These are phyloP conservation scores for Sarcomyxa edulis DNA, from an alignment of 768 basidiomycete species.

Conservation along the genomic window DNA sequence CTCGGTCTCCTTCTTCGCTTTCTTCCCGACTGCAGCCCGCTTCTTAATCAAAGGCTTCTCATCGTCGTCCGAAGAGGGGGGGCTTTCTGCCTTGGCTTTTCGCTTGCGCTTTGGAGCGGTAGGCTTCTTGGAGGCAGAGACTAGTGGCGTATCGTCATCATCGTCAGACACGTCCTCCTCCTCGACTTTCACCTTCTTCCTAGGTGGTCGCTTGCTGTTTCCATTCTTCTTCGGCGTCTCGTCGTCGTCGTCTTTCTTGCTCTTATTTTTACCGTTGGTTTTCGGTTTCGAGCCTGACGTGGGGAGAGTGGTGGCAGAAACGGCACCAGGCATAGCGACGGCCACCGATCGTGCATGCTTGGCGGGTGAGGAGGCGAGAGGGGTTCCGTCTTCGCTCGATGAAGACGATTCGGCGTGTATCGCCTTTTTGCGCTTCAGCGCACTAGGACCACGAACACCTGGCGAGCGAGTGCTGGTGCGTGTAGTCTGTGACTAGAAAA, in stretches of 20 bases:
- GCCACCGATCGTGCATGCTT: conserved; percentile 39
- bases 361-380: conserved; percentile 60
- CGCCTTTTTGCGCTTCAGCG: conserved; percentile 58
- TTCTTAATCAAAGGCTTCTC: conserved; percentile 41
- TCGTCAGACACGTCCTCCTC: conserved; percentile 28
- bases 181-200: conserved; percentile 64
- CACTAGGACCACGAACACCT: conserved; percentile 28
- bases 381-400: conserved; percentile 68
- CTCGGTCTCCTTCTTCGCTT: conserved; percentile 32
- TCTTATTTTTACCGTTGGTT: conserved; percentile 27
- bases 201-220: conserved; percentile 43
- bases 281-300: conserved; percentile 23
- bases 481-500: conserved; percentile 49
- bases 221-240: conserved; percentile 43
- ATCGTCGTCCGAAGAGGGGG: conserved; percentile 29
- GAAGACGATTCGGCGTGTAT: conserved; percentile 48
- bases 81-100: conserved; percentile 45
- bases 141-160: conserved; percentile 30
- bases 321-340: conserved; percentile 35
- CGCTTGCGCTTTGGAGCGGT: conserved; percentile 29
- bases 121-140: too few species aligned
- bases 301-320: conserved; percentile 30
- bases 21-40: conserved; percentile 31
- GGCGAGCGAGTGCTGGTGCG: conserved; percentile 38
- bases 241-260: conserved; percentile 34